Percentiles rank a stretch among this genome's conserved stretches.
Conservation (phyloP, 768 basidiomycete genomes). For the Macrocybe gigantea region DNA sequence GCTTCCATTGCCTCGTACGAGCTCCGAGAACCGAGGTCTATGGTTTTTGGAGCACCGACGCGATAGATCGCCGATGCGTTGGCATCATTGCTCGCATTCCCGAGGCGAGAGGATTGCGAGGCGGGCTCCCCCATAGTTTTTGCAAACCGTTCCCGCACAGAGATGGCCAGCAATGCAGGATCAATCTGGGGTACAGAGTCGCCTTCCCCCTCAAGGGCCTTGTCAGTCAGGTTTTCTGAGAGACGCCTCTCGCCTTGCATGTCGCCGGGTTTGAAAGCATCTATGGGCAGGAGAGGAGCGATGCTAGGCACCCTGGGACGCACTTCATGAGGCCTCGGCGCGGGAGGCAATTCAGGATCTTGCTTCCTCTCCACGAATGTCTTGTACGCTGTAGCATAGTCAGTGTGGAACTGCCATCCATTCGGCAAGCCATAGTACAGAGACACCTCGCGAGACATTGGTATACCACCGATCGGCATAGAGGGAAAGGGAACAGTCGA, state of each 20-base stretch:
- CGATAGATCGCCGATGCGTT: slow-evolving; percentile 17
- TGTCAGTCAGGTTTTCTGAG: slow-evolving; percentile 14
- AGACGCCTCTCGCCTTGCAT: not conserved
- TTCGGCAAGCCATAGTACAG: slow-evolving; percentile 41
- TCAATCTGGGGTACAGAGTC: slow-evolving; percentile 16
- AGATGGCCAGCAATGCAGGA: slow-evolving; percentile 17
- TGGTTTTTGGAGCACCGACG: slow-evolving; percentile 17
- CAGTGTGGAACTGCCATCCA: slow-evolving; percentile 38
- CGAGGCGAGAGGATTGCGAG: slow-evolving; percentile 5
- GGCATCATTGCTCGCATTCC: slow-evolving; percentile 4
- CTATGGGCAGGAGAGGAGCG: slow-evolving; percentile 24
- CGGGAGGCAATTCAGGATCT: slow-evolving; percentile 6
- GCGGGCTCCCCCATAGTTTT: slow-evolving; percentile 3
- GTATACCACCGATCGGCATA: slow-evolving; percentile 7
- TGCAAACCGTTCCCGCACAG: not conserved
- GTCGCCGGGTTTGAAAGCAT: slow-evolving; percentile 1
- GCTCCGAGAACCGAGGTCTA: slow-evolving; percentile 20
- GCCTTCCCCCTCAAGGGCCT: slow-evolving; percentile 5
- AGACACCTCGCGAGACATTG: slow-evolving; percentile 42
- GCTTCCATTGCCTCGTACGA: slow-evolving; percentile 20
- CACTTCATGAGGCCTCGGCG: slow-evolving; percentile 5
- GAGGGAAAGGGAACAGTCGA: too few relatives aligned
- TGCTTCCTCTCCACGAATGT: slow-evolving; percentile 25
- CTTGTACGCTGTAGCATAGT: slow-evolving; percentile 29
- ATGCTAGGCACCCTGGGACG: slow-evolving; percentile 36